These are phyloP conservation scores for Knoxdaviesia proteae DNA, from an alignment of 2,329 filamentous ascomycete species.

Conservation along the genomic window DNA sequence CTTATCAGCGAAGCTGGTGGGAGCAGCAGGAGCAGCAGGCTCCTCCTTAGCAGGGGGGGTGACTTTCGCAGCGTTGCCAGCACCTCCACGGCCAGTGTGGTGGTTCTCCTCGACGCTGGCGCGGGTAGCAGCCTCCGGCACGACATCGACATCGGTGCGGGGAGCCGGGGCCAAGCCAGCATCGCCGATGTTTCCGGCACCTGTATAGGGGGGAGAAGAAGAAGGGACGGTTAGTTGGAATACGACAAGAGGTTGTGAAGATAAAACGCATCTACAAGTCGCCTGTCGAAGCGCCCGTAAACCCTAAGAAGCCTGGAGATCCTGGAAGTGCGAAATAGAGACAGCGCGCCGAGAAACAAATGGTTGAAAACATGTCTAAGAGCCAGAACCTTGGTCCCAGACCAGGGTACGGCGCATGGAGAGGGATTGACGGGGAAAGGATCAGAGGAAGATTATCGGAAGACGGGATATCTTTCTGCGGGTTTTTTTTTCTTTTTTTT, in stretches of 20 bases:
- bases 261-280: not conserved
- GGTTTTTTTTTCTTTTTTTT: no score
- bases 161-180: constrained; percentile 15
- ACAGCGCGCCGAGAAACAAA: no score
- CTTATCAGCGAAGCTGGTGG: constrained; percentile 30
- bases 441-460: no score
- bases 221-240: constrained; percentile 1
- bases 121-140: constrained; percentile 31
- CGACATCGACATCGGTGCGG: constrained; percentile 28
- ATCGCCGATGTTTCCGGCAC: constrained; percentile 37
- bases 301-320: no score
- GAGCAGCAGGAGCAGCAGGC: constrained; percentile 9
- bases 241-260: not conserved
- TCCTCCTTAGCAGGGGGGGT: constrained; percentile 11
- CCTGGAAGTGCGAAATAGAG: no score
- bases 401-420: no score
- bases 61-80: constrained; percentile 29
- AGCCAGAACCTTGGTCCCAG: no score
- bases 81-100: constrained; percentile 39
- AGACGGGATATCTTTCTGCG: no score
- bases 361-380: no score
- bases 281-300: not conserved
- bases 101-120: constrained; percentile 25
- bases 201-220: constrained; percentile 13
- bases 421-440: no score